These are phyloP conservation scores for Grosmannia penicillata DNA, from an alignment of 2,329 filamentous ascomycete genomes.

Conservation along the genomic window DNA sequence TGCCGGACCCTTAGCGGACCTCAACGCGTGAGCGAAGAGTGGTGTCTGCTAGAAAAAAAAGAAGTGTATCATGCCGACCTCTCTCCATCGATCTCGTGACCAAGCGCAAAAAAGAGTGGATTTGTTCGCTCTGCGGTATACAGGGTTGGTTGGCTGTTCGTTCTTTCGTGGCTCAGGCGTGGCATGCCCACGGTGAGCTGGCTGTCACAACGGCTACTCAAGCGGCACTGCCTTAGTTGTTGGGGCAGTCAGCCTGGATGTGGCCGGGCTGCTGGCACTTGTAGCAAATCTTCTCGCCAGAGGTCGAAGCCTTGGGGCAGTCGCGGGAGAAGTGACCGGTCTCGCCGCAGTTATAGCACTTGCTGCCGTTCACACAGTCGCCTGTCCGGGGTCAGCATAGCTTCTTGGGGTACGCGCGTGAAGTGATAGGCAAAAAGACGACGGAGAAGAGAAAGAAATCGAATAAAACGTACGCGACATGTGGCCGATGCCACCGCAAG, in stretches of 20 bases:
- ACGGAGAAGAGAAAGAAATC: background rate
- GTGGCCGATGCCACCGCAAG: conserved; percentile 91
- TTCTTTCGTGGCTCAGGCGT: conserved; percentile 6
- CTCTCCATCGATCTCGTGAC: conserved; percentile 11
- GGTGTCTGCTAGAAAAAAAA: conserved; percentile 14
- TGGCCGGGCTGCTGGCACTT: conserved; percentile 78
- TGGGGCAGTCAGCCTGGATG: conserved; percentile 88
- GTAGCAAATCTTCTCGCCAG: conserved; percentile 94
- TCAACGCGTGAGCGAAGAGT: conserved; percentile 13
- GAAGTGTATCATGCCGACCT: conserved; percentile 15
- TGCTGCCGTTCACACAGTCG: conserved; percentile 96
- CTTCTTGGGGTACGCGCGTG: no score
- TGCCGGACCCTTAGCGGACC: conserved; percentile 13
- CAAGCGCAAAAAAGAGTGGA: conserved; percentile 6
- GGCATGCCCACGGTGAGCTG: conserved; percentile 7
- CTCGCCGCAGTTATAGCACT: conserved; percentile 98
- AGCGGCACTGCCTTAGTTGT: conserved; percentile 35
- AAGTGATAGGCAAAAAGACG: no score
- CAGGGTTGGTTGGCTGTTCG: conserved; percentile 7
- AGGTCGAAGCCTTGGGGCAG: conserved; percentile 80
- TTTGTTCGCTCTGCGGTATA: conserved; percentile 4
- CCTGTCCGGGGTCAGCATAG: no score
- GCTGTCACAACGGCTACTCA: conserved; percentile 4
- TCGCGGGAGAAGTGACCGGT: conserved; percentile 91
- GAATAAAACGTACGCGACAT: conserved; percentile 57